Base-by-base conservation (phyloP, 108 stramenopile genomes). In the Pseudonitzschia pungens region DNA sequence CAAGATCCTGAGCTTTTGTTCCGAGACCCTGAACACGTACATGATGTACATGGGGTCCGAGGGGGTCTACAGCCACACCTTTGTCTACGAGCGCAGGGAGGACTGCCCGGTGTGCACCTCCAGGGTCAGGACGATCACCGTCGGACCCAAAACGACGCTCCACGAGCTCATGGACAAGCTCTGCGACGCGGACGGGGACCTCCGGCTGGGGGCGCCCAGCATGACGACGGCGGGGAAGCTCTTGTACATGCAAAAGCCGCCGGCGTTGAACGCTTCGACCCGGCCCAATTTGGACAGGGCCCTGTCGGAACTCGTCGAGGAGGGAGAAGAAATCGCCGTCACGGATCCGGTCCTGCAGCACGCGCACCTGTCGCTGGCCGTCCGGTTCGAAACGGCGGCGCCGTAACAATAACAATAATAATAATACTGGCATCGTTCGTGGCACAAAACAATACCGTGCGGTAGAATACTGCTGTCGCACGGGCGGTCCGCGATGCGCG, bases 1-100 rank as follows among this genome's bases (percentile, higher is more conserved):
- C 73, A 99, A 99, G 83, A 70, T 97, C 12, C 64, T 99, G 32
- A 94, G 98, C 9, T 97, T 89, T 82, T 82, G 76, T 52, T 94
- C 95, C 16, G 98, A 99, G 82, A 87, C 83, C 43, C 77, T 99
- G 44, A 99, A 99, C 75, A 98, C 92, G n/a, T 96, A 96, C 82
- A 91, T 92, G 87, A 96, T 96, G 95, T 96, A 96, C 75, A 88
- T 93, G 92, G 95, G 92, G 51, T 81, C 79, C 5, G 66, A 67
- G 59, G 94, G 96, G 22, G 81, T 96, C 40, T 90, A 96, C 82
- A 77, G 82, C 18, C 92, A 95, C 70, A 96, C 98, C 18, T 97
- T 96, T 80, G 87, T 87, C 9, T 96, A 97, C 76, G 91, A 94
- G 68, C 76, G 80, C 56, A 92, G 92, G 77, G 80, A 84, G 22